A percentile compares a stretch with the other conserved stretches of the same genome.
These are phyloP conservation scores for Coemansia sp. DNA, from an alignment of 192 early-diverging fungal species.

Conservation along the genomic window DNA sequence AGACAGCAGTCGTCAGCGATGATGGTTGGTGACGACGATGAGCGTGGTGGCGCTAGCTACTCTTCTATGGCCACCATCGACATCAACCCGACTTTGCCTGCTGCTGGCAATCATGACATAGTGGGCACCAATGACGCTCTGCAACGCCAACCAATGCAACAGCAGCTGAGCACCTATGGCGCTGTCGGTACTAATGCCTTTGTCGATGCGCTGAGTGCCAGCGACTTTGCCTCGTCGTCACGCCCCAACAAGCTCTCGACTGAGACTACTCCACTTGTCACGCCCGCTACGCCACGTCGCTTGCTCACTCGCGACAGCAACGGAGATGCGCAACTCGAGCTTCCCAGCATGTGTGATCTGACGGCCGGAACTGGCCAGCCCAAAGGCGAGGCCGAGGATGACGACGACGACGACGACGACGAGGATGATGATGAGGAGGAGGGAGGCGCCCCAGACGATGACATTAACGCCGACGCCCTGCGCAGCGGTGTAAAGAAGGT, in stretches of 20 bases:
- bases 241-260: slow-evolving; percentile 9
- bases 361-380: background rate
- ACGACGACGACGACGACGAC: background rate
- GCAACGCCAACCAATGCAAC: background rate
- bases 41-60: slow-evolving; percentile 3
- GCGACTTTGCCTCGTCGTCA: slow-evolving; percentile 10
- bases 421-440: background rate
- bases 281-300: slow-evolving; percentile 5
- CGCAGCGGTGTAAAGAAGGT: slow-evolving; percentile 48
- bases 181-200: slow-evolving; percentile 7
- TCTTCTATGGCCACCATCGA: slow-evolving; percentile 8
- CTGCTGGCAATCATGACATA: slow-evolving; percentile 1
- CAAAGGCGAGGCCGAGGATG: background rate
- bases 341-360: slow-evolving; percentile 13
- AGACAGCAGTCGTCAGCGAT: background rate
- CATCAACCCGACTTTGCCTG: background rate
- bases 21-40: background rate
- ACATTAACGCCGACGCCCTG: slow-evolving; percentile 22
- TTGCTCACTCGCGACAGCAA: background rate
- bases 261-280: slow-evolving; percentile 29
- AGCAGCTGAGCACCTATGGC: slow-evolving; percentile 11
- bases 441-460: background rate
- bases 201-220: slow-evolving; percentile 13
- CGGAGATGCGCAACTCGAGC: background rate
- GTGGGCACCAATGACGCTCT: background rate